Evolutionary conservation across 176 grass and related monocot genomes (phyloP), one percentile per base, ranked within the genome.

Genomic region (Zoysia pacifica): DNA sequence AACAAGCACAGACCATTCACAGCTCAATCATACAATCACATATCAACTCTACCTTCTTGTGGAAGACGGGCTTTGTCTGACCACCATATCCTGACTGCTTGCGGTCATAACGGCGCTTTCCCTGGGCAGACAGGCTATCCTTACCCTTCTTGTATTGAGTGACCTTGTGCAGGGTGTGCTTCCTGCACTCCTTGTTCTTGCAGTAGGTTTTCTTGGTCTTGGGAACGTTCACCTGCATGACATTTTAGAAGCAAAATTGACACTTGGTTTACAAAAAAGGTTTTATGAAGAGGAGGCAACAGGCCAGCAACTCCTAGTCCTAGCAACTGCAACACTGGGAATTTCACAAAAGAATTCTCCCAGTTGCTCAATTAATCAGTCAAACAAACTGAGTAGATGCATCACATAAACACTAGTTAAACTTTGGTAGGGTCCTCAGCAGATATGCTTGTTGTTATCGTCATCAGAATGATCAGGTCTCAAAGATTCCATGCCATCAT

Each of bases 161-260:
- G 9, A 97, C 92, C 79, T 97, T 97, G 81, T 94, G 95, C 55
- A 97, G 83, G 8, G 92, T 97, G 86, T 97, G 95, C 90, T 97
- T 97, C 82, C 2, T 85, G 86, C 95, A 97, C 49, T 92, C 90
- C 79, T 97, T 97, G 87, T 94, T 97, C 90, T 93, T 94, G 88
- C 90, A 97, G 75, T 94, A 94, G 19, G 95, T 97, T 84, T 94
- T 97, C 92, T 90, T 97, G 69, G 88, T 94, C 86, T 97, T 97
- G 0, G 95, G 95, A 76, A 97, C 90, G 40, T 97, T 97, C 83
- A 97, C 95, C 90, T 97, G 18, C 16, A 86, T 3, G 51, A 40
- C 11, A 83, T 71, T 58, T 51, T 6, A n/a, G 6, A 18, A 50
- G 44, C 35, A 63, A 75, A 67, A 15, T 28, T 5, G 0, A 45